phyloP scores from a whole-genome alignment of 345 rosid species.

The sweet orange (Citrus sinensis) region DVS_A1.0 CM039169.1:576001-576500 shows the following conservation, averaged over 20 bases:
- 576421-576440: slow-evolving; percentile 85
- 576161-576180: slow-evolving; percentile 81
- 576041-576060: background rate
- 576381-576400: slow-evolving; percentile 87
- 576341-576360: slow-evolving; percentile 93
- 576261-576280: slow-evolving; percentile 36
- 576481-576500: background rate
- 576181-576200: slow-evolving; percentile 81
- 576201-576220: slow-evolving; percentile 88
- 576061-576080: background rate
- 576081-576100: slow-evolving; percentile 30
- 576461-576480: background rate
- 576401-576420: slow-evolving; percentile 82
- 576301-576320: slow-evolving; percentile 78
- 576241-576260: slow-evolving; percentile 55
- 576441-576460: background rate
- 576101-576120: slow-evolving; percentile 35
- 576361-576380: slow-evolving; percentile 91
- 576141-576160: slow-evolving; percentile 74
- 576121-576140: slow-evolving; percentile 32
- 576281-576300: slow-evolving; percentile 36
- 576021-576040: background rate
- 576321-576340: slow-evolving; percentile 95
- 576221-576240: slow-evolving; percentile 80
- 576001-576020: background rate